Evolutionary conservation across 768 basidiomycete species (phyloP), one percentile per base, ranked within the genome.

Genomic region (Infundibulicybe gibba): DNA sequence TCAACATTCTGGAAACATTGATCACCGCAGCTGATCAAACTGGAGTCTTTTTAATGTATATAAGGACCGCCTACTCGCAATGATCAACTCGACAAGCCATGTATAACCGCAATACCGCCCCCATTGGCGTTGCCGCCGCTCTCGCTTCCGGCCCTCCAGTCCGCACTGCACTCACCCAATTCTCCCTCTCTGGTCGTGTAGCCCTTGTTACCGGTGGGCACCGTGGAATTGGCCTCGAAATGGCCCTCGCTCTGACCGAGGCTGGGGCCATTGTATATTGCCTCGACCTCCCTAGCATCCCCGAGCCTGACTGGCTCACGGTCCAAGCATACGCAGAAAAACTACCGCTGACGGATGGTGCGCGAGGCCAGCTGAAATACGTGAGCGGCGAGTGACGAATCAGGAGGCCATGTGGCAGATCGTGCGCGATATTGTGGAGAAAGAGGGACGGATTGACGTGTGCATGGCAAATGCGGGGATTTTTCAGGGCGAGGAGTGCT

Each of bases 381-480:
- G 57, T 76, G 45, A 59, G 63, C 21, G 77, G 66, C 20, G 77
- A 86, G 84, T 85, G 21, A 79, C 76, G 38, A 59, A 84, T 49
- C 82, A 85, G 51, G 32, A 65, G 54, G 63, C 40, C 12, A 64
- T 64, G 47, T 78, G 66, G 80, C 73, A 68, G 57, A 56, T 63
- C 32, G 68, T 70, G 32, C 72, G 79, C 57, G 64, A 70, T 48
- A 81, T 88, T 35, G 81, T 70, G 0, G 63, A 76, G 42, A 72
- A 70, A 56, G 84, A 87, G 51, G 78, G 77, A 0, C 65, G 82
- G 45, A 60, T 88, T 54, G 85, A 88, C 57, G 66, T 81, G 13
- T 84, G 82, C 50, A 60, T 86, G 41, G 83, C 84, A 0, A 81
- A 81, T 17, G 85, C 86, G 25, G 86, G 85, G 9, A n/a, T n/a